Conservation (phyloP, 805 yeast genomes). For the Komagataella phaffii region DNA sequence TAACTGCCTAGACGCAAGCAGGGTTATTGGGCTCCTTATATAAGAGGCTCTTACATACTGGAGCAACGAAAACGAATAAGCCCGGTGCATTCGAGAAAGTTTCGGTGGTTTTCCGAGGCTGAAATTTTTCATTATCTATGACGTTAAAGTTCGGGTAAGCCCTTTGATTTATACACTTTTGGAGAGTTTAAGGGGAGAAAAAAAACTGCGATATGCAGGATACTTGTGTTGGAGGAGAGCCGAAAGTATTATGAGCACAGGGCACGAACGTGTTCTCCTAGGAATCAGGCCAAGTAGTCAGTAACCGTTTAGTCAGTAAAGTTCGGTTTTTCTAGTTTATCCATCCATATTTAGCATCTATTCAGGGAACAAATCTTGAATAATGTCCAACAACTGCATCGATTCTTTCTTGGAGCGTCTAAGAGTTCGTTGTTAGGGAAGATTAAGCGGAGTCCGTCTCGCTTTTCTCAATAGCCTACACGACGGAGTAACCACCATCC, state of each 20-base stretch:
- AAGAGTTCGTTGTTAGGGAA: background rate
- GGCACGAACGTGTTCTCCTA: background rate
- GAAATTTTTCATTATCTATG: background rate
- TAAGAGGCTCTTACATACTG: background rate
- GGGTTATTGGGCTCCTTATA: background rate
- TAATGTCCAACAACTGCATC: background rate
- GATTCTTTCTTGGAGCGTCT: background rate
- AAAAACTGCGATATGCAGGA: background rate
- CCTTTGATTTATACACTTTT: background rate
- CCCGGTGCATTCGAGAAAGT: background rate
- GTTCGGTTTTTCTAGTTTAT: too few relatives aligned
- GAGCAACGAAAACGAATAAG: background rate
- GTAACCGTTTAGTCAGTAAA: too few relatives aligned
- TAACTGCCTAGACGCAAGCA: background rate
- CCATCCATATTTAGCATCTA: background rate
- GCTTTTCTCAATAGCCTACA: background rate
- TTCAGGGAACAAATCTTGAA: background rate
- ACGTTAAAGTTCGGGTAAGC: background rate
- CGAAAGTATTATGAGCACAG: background rate
- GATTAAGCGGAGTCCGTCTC: background rate
- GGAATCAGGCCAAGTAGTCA: background rate
- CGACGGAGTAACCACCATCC: slow-evolving; percentile 30
- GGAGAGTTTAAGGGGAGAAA: background rate
- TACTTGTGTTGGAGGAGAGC: background rate
- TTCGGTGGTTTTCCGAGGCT: background rate